Evolutionary conservation across 495 filamentous ascomycete genomes (phyloP).

Genomic region (Podospora bellae-mahoneyi): DNA sequence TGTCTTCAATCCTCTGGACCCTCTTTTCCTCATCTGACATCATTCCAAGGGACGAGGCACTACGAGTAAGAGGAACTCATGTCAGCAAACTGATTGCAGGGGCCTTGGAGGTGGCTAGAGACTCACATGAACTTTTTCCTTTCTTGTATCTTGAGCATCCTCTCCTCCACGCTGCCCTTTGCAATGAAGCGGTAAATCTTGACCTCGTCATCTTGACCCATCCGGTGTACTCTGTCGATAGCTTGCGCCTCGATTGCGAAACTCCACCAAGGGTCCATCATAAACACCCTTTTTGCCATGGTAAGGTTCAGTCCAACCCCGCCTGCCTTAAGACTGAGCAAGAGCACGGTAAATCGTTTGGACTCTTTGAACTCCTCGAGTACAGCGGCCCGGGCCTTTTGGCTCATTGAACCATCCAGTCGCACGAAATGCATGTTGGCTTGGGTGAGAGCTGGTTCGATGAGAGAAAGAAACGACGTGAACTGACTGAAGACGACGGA

Average conservation of each 20-base stretch:
- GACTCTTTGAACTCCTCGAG: slow-evolving; percentile 64
- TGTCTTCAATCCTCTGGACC: slow-evolving; percentile 86
- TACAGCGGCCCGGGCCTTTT: slow-evolving; percentile 75
- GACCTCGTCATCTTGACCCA: slow-evolving; percentile 90
- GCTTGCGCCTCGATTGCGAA: slow-evolving; percentile 96
- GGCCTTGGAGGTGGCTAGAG: neutral
- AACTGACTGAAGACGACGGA: slow-evolving; percentile 95
- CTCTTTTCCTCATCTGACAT: slow-evolving; percentile 92
- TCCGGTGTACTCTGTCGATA: slow-evolving; percentile 97
- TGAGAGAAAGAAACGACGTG: slow-evolving; percentile 90
- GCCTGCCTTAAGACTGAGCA: slow-evolving; percentile 84
- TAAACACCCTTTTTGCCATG: slow-evolving; percentile 79
- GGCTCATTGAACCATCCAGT: slow-evolving; percentile 85
- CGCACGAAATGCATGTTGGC: slow-evolving; percentile 75
- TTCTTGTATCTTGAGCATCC: slow-evolving; percentile 92
- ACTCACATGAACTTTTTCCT: slow-evolving; percentile 90
- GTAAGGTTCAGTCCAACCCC: slow-evolving; percentile 94
- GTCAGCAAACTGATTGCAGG: slow-evolving; percentile 3
- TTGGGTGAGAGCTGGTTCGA: slow-evolving; percentile 68
- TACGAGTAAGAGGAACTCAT: slow-evolving; percentile 33
- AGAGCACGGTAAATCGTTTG: slow-evolving; percentile 57
- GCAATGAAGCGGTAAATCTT: slow-evolving; percentile 83
- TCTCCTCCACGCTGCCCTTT: slow-evolving; percentile 85
- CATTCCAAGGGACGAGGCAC: slow-evolving; percentile 88
- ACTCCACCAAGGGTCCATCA: slow-evolving; percentile 99